Base-by-base conservation (phyloP, 1,284 basidiomycete genomes). In the Ceratobasidium sp. region DNA sequence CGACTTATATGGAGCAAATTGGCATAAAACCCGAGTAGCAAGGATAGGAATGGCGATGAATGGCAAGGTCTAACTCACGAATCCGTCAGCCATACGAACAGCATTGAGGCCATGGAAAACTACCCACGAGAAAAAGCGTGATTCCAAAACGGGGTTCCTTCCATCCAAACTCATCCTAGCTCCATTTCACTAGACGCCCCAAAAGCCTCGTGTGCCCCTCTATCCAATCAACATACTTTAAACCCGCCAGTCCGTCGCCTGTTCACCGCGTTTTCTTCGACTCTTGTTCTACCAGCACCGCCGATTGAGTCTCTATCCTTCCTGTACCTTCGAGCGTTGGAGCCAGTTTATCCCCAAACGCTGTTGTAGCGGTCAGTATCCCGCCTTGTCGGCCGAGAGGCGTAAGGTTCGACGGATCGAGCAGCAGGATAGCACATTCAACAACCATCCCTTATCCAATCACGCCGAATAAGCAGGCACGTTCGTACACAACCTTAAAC, bases 321-420 rank as follows among this genome's bases (percentile, higher is more conserved):
- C 85, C 87, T 16, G 83, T 86, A 28, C 82, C 82, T 75, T 84
- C 82, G 72, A 96, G 79, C 23, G 93, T 84, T 75, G 87, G 84
- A 16, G 93, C 81, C 62, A 95, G 78, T 2, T 86, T 86, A 73
- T 90, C 87, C 16, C 93, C 94, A 69, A 94, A 85, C 0, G 91
- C 92, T 1, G 87, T 88, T 76, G 89, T 86, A 0, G 93, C 88
- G 0, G 94, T 96, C 59, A 96, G 82, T 1, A 95, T 81, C 8
- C 94, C 94, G 18, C 94, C 94, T 70, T 82, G 76, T 36, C 81
- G 83, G 0, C 85, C 89, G 5, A 90, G 79, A 0, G 83, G 76
- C 0, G 91, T 85, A 1, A 92, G 85, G 67, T 75, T 78, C 5
- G 81, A 83, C 12, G 70, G 21, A 0, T 90, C 83, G 41, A 90